phyloP scores from a whole-genome alignment of 805 yeast species.

The Starmerella roubikii region DNA sequence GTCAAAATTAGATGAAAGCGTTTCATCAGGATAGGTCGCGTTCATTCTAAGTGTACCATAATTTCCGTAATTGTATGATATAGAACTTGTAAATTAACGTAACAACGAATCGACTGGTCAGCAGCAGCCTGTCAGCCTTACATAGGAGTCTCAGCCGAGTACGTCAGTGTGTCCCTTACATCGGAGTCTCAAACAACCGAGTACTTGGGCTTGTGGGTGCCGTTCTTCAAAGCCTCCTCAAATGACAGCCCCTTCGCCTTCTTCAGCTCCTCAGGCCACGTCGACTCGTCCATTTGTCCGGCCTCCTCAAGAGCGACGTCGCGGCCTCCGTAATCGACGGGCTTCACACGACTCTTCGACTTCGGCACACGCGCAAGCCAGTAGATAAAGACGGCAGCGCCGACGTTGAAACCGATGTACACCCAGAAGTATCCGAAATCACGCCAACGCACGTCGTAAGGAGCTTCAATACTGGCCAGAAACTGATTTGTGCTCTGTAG shows the following conservation, averaged over 20 bases:
- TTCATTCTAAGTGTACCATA: no score
- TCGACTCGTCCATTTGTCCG: conserved; percentile 4
- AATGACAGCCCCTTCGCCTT: conserved; percentile 10
- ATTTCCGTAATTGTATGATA: no score
- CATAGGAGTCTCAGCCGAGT: no score
- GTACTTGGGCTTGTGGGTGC: no score
- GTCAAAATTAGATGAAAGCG: no score
- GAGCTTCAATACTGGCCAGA: conserved; percentile 32
- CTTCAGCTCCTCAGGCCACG: conserved; percentile 9
- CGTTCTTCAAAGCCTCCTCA: no score
- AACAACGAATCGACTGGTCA: no score
- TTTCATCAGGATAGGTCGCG: no score
- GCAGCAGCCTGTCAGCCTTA: no score
- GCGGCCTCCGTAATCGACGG: conserved; percentile 12
- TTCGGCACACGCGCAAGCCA: conserved; percentile 25
- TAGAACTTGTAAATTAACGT: no score
- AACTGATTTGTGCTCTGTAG: conserved; percentile 31
- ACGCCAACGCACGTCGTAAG: conserved; percentile 45
- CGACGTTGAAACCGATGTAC: conserved; percentile 42
- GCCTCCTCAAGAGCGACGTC: conserved; percentile 16
- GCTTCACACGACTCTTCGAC: conserved; percentile 19
- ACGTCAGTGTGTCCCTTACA: no score
- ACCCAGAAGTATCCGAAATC: conserved; percentile 50
- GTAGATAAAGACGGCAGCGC: conserved; percentile 23
- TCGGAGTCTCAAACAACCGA: no score